A percentile compares a stretch with the other conserved stretches of the same genome.
These are phyloP conservation scores for Colletotrichum sp. DNA, from an alignment of 2,329 filamentous ascomycete species.

Conservation along the genomic window DNA sequence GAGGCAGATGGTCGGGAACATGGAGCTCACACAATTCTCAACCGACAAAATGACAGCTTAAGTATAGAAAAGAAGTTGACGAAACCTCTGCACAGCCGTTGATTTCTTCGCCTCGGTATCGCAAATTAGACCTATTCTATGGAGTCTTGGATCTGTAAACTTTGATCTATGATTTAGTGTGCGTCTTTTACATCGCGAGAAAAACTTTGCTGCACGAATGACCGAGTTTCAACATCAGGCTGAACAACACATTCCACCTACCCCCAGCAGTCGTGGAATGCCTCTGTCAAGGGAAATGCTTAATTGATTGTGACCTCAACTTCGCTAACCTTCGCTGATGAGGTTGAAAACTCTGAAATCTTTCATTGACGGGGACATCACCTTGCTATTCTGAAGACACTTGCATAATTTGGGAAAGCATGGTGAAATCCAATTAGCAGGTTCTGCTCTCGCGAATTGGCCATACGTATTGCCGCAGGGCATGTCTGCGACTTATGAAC, in stretches of 20 bases:
- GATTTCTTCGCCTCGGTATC: not conserved
- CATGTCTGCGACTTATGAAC: too few species aligned
- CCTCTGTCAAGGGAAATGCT: not conserved
- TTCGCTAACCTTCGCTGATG: not conserved
- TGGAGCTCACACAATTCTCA: rapidly evolving
- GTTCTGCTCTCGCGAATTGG: rapidly evolving
- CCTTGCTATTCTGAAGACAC: not conserved
- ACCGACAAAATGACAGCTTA: rapidly evolving
- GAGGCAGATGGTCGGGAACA: rapidly evolving
- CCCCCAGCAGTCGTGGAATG: rapidly evolving
- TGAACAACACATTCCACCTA: not conserved
- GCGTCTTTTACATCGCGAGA: not conserved
- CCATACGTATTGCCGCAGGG: not conserved
- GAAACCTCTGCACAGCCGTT: not conserved
- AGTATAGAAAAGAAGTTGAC: not conserved
- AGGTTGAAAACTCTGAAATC: rapidly evolving
- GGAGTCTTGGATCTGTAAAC: not conserved
- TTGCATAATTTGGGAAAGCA: not conserved
- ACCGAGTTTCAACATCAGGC: rapidly evolving
- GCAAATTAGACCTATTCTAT: not conserved
- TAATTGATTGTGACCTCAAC: not conserved
- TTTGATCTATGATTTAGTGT: not conserved
- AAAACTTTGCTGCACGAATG: not conserved
- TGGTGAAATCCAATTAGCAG: rapidly evolving
- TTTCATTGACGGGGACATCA: not conserved